phyloP scores from a whole-genome alignment of 2,329 filamentous ascomycete genomes.

The Apiospora hydei region DNA sequence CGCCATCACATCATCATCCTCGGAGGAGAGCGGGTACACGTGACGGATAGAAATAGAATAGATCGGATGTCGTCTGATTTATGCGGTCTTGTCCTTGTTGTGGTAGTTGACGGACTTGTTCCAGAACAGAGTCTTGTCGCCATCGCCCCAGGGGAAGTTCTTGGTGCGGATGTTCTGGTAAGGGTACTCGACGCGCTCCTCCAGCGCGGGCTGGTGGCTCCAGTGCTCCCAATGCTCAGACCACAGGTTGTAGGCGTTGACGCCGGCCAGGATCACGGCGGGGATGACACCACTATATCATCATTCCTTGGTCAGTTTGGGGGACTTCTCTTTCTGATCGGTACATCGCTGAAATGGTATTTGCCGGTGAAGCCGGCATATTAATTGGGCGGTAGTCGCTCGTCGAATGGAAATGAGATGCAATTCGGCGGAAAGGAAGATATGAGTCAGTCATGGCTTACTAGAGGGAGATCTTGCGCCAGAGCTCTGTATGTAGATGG shows the following conservation, averaged over 20 bases:
- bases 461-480: slow-evolving; percentile 96
- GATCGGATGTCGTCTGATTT: slow-evolving; percentile 37
- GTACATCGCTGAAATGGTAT: background rate
- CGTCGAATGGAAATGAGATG: background rate
- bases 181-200: slow-evolving; percentile 91
- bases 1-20: background rate
- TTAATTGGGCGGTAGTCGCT: background rate
- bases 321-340: background rate
- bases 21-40: background rate
- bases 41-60: background rate
- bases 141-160: slow-evolving; percentile 95
- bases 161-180: slow-evolving; percentile 98
- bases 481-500: slow-evolving; percentile 71
- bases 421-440: background rate
- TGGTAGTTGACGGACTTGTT: slow-evolving; percentile 96
- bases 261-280: slow-evolving; percentile 70
- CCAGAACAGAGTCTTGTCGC: slow-evolving; percentile 94
- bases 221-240: slow-evolving; percentile 98
- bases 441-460: slow-evolving; percentile 60
- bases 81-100: slow-evolving; percentile 80
- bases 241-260: slow-evolving; percentile 93
- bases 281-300: slow-evolving; percentile 74
- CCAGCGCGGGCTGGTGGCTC: slow-evolving; percentile 81
- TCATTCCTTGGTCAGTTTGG: background rate
- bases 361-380: background rate